Evolutionary conservation across 768 basidiomycete genomes (phyloP).

Genomic region (Mycena capillaripes): DNA sequence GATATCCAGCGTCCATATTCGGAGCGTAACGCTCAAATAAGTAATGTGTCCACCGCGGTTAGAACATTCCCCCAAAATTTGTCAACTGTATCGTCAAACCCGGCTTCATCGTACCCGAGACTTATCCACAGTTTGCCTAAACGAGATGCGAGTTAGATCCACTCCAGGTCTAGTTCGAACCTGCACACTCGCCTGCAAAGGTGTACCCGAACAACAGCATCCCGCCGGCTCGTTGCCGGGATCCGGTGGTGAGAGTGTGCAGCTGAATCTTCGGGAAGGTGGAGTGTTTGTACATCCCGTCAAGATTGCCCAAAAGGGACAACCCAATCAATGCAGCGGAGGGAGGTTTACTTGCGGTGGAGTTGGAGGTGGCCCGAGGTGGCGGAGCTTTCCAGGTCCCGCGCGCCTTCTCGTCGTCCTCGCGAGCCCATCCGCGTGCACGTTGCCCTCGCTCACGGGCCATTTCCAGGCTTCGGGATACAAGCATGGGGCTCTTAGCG

Average conservation of each 20-base stretch:
- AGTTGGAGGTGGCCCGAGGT: conserved; percentile 24
- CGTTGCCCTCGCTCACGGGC: conserved; percentile 71
- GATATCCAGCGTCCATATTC: not conserved
- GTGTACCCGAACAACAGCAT: conserved; percentile 90
- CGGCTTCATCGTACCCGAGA: conserved; percentile 84
- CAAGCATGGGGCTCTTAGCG: conserved; percentile 73
- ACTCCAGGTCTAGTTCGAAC: not conserved
- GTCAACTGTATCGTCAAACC: conserved; percentile 75
- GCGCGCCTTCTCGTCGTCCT: conserved; percentile 76
- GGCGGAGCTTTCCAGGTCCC: conserved; percentile 55
- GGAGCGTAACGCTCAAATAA: conserved; percentile 45
- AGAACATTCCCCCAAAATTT: conserved; percentile 77
- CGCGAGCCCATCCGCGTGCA: conserved; percentile 77
- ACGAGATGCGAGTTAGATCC: conserved; percentile 3
- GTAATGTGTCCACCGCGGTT: conserved; percentile 68
- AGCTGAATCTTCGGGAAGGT: conserved; percentile 70
- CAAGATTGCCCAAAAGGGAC: conserved; percentile 88
- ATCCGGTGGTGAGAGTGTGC: conserved; percentile 85
- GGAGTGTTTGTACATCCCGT: conserved; percentile 83
- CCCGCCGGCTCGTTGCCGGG: conserved; percentile 82
- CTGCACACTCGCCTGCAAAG: conserved; percentile 60
- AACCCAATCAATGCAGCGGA: conserved; percentile 80
- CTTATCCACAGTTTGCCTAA: conserved; percentile 77
- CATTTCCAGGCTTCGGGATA: conserved; percentile 75
- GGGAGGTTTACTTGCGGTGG: conserved; percentile 48